These are phyloP conservation scores for Starmerella cellae DNA, from an alignment of 805 yeast species.

Conservation along the genomic window DNA sequence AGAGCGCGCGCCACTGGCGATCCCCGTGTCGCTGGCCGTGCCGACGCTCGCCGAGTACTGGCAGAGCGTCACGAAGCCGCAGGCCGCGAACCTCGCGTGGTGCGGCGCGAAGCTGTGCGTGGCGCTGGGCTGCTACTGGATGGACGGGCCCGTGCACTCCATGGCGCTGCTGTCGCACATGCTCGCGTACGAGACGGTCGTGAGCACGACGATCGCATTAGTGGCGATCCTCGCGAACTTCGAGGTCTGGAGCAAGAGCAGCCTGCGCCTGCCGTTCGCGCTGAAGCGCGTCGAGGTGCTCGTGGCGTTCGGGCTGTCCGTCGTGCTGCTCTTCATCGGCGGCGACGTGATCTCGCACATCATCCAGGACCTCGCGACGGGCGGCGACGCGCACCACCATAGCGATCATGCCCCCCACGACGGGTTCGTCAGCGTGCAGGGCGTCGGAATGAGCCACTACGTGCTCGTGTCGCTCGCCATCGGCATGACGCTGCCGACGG, in stretches of 20 bases:
- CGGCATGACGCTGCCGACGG: constrained; percentile 6
- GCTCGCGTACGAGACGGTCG: constrained; percentile 72
- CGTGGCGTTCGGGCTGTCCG: constrained; percentile 73
- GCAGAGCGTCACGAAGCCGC: constrained; percentile 45
- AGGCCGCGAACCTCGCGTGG: constrained; percentile 46
- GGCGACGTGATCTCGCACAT: constrained; percentile 77
- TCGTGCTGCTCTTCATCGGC: constrained; percentile 80
- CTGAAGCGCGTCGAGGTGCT: constrained; percentile 81
- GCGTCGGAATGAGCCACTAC: background rate
- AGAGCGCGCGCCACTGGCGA: constrained; percentile 45
- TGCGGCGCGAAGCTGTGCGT: constrained; percentile 42
- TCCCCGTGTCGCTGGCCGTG: constrained; percentile 56
- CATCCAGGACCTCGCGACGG: constrained; percentile 53
- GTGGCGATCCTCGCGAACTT: constrained; percentile 82
- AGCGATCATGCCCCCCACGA: background rate
- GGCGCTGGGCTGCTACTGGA: constrained; percentile 41
- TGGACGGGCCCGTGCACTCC: constrained; percentile 22
- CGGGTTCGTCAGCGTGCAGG: background rate
- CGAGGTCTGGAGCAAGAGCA: constrained; percentile 77
- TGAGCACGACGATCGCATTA: constrained; percentile 51
- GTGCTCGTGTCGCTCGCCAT: constrained; percentile 3
- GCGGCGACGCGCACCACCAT: constrained; percentile 7
- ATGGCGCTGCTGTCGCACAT: constrained; percentile 69
- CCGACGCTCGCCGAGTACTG: constrained; percentile 56
- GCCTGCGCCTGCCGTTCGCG: constrained; percentile 82